Conservation (phyloP, 192 early-diverging fungal genomes). For the Coemansia sp. region DNA sequence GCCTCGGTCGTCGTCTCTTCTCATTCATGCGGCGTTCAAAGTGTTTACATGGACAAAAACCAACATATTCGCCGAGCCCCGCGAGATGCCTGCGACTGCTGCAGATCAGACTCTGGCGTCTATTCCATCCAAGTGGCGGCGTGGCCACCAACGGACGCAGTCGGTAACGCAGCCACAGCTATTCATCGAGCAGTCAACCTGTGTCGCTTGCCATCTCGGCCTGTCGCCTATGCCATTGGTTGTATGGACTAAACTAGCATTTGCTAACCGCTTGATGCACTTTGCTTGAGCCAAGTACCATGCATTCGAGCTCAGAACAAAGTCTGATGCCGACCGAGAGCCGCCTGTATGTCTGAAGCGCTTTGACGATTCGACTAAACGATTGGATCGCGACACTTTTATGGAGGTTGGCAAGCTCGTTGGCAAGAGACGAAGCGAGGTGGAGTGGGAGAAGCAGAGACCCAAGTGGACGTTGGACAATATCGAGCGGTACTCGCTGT, state of each 20-base stretch:
- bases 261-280: slow-evolving; percentile 73
- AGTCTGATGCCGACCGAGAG: background rate
- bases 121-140: no score
- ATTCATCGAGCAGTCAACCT: no score
- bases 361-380: slow-evolving; percentile 51
- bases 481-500: slow-evolving; percentile 88
- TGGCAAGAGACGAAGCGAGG: slow-evolving; percentile 35
- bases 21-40: no score
- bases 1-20: no score
- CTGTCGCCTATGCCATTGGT: slow-evolving; percentile 51
- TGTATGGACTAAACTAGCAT: slow-evolving; percentile 71
- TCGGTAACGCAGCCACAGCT: no score
- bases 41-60: no score
- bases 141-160: no score
- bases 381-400: slow-evolving; percentile 46
- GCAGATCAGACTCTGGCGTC: no score
- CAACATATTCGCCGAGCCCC: no score
- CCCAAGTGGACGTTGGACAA: slow-evolving; percentile 72
- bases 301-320: slow-evolving; percentile 52
- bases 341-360: slow-evolving; percentile 18
- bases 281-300: slow-evolving; percentile 67
- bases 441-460: slow-evolving; percentile 56
- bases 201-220: no score
- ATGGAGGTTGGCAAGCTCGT: slow-evolving; percentile 37
- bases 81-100: no score